These are phyloP conservation scores for Trichaptum fuscoviolaceum DNA, from an alignment of 768 basidiomycete species.

Conservation along the genomic window DNA sequence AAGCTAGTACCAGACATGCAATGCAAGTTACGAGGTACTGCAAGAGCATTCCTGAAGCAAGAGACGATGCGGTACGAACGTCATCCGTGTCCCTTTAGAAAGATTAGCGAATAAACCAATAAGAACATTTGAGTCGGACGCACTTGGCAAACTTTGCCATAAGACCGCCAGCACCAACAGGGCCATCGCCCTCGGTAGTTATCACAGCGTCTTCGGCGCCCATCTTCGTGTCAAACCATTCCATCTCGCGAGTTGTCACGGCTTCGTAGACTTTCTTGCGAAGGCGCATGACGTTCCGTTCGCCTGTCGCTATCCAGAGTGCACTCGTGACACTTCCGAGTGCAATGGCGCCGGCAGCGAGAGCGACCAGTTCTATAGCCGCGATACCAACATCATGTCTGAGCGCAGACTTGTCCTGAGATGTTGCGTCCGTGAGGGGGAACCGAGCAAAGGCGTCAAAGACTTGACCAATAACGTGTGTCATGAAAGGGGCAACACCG, in stretches of 20 bases:
- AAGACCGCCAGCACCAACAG: conserved; percentile 79
- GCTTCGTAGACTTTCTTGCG: conserved; percentile 63
- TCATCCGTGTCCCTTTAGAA: conserved; percentile 85
- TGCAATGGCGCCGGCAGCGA: conserved; percentile 61
- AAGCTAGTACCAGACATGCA: conserved; percentile 76
- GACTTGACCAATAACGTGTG: conserved; percentile 68
- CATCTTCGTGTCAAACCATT: conserved; percentile 89
- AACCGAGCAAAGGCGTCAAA: conserved; percentile 69
- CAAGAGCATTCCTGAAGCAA: conserved; percentile 70
- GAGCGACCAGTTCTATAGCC: conserved; percentile 59
- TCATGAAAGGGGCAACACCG: conserved; percentile 82
- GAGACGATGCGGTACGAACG: conserved; percentile 77
- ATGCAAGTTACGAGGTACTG: conserved; percentile 79
- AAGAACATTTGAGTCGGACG: conserved; percentile 6
- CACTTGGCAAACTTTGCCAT: conserved; percentile 92
- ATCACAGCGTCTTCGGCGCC: conserved; percentile 44
- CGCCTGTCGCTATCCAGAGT: conserved; percentile 87
- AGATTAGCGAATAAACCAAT: conserved; percentile 7
- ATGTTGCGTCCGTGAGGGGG: conserved; percentile 31
- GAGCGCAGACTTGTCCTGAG: conserved; percentile 34
- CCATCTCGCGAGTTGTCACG: conserved; percentile 66
- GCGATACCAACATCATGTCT: conserved; percentile 53
- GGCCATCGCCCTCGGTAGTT: conserved; percentile 35
- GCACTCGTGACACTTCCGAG: conserved; percentile 71
- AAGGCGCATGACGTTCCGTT: conserved; percentile 66